Conservation (phyloP, 352 stramenopile species). For the Thraustochytrium sp. region DNA sequence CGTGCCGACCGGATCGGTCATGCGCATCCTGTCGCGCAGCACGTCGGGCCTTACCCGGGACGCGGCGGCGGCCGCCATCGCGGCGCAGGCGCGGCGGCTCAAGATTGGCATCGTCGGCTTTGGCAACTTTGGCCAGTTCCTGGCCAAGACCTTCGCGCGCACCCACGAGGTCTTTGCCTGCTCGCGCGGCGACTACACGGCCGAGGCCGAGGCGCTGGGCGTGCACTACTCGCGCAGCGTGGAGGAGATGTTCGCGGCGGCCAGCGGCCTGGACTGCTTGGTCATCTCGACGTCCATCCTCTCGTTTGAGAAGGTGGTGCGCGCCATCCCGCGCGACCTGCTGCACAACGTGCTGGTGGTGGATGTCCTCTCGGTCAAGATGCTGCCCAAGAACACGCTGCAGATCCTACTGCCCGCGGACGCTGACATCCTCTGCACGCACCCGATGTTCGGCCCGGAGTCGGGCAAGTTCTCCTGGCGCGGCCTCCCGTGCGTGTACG, state of each 20-base stretch:
- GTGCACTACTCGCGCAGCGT: slow-evolving; percentile 68
- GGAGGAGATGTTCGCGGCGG: slow-evolving; percentile 71
- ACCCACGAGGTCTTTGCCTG: slow-evolving; percentile 74
- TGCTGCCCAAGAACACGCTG: slow-evolving; percentile 86
- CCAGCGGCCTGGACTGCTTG: slow-evolving; percentile 79
- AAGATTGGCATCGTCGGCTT: slow-evolving; percentile 94
- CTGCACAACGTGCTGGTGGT: slow-evolving; percentile 83
- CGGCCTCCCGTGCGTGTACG: slow-evolving; percentile 90
- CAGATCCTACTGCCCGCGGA: slow-evolving; percentile 75
- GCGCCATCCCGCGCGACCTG: slow-evolving; percentile 61
- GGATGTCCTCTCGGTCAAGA: slow-evolving; percentile 96
- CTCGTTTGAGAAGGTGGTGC: slow-evolving; percentile 67
- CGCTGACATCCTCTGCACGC: slow-evolving; percentile 87
- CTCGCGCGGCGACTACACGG: slow-evolving; percentile 76
- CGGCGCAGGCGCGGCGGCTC: slow-evolving; percentile 58
- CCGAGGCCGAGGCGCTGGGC: slow-evolving; percentile 56
- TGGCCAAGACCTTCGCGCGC: slow-evolving; percentile 87
- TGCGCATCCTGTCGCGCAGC: background rate
- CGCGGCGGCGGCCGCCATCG: background rate
- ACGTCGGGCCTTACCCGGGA: background rate
- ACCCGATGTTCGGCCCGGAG: slow-evolving; percentile 97
- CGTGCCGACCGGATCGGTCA: background rate
- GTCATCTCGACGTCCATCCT: slow-evolving; percentile 78
- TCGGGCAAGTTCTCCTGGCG: slow-evolving; percentile 88
- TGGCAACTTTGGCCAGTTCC: slow-evolving; percentile 95